Percentiles rank a stretch among this genome's conserved stretches.
Evolutionary conservation across 345 rosid genomes (phyloP).

Genomic region (Balakata baccata): DNA sequence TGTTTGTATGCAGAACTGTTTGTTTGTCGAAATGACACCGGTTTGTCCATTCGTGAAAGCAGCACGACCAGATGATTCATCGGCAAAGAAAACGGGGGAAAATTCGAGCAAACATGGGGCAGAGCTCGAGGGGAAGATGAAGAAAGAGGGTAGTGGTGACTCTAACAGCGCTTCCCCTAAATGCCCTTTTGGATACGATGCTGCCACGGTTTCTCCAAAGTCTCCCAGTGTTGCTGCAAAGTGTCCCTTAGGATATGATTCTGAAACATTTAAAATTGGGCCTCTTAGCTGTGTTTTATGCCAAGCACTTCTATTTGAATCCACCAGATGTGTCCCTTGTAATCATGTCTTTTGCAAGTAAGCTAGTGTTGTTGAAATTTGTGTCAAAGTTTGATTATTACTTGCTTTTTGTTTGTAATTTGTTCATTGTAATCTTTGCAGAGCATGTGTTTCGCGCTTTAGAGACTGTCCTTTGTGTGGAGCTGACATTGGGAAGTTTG

Average conservation of each 20-base stretch:
- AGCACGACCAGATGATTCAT: constrained; percentile 57
- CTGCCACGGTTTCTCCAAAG: constrained; percentile 9
- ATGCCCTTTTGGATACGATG: constrained; percentile 44
- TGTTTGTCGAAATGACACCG: constrained; percentile 46
- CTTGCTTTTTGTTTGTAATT: constrained; percentile 8
- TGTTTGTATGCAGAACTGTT: constrained; percentile 12
- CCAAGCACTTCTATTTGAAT: constrained; percentile 77
- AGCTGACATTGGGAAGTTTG: constrained; percentile 80
- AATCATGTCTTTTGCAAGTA: constrained; percentile 89
- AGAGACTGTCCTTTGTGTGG: constrained; percentile 96
- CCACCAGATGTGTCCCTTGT: constrained; percentile 84
- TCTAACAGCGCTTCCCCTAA: constrained; percentile 53
- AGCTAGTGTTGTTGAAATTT: constrained; percentile 14
- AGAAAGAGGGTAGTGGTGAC: constrained; percentile 36
- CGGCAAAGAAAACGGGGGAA: constrained; percentile 28
- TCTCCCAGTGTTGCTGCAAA: constrained; percentile 47
- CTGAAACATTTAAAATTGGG: constrained; percentile 86
- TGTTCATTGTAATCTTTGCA: constrained; percentile 15
- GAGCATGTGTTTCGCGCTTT: constrained; percentile 70
- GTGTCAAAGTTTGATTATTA: neutral
- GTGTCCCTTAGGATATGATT: constrained; percentile 92
- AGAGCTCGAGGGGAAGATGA: constrained; percentile 26
- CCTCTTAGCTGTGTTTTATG: constrained; percentile 93
- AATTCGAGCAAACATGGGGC: constrained; percentile 29
- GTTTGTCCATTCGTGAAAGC: constrained; percentile 80